These are phyloP conservation scores for Usnea hakonensis DNA, from an alignment of 495 filamentous ascomycete species.

Conservation along the genomic window DNA sequence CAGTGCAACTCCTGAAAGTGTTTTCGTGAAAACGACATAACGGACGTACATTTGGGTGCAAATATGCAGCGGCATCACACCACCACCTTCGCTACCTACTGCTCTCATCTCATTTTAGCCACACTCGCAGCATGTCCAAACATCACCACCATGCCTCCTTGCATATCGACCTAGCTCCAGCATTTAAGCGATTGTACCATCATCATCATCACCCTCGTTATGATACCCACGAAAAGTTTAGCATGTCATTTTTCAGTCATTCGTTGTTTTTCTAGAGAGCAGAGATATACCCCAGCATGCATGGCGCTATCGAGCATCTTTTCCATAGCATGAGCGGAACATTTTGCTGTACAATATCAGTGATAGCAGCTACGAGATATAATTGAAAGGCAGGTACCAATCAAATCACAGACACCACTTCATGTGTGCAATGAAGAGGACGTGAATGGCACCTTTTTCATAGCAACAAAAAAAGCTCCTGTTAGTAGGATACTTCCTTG, in stretches of 20 bases:
- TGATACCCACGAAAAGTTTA: slow-evolving; percentile 3
- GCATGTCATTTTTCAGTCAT: background rate
- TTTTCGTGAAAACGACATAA: background rate
- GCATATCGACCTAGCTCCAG: background rate
- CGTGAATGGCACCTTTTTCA: no score
- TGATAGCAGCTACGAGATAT: background rate
- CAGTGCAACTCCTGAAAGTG: slow-evolving; percentile 33
- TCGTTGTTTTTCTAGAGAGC: slow-evolving; percentile 6
- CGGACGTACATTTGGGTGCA: background rate
- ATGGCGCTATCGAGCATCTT: background rate
- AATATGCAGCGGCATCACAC: background rate
- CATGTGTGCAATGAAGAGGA: no score
- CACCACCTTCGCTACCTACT: slow-evolving; percentile 4
- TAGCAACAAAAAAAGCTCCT: no score
- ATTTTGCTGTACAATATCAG: background rate
- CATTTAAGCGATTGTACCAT: background rate
- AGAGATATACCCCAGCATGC: slow-evolving; percentile 6
- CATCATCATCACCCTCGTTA: background rate
- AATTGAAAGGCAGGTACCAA: no score
- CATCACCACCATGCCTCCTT: background rate
- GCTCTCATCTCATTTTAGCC: background rate
- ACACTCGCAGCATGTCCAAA: background rate
- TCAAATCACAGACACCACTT: no score
- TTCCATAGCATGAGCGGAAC: background rate
- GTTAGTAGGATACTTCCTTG: no score